Conservation (phyloP, 1,284 basidiomycete species). For the Ceratobasidium papillatum region DNA sequence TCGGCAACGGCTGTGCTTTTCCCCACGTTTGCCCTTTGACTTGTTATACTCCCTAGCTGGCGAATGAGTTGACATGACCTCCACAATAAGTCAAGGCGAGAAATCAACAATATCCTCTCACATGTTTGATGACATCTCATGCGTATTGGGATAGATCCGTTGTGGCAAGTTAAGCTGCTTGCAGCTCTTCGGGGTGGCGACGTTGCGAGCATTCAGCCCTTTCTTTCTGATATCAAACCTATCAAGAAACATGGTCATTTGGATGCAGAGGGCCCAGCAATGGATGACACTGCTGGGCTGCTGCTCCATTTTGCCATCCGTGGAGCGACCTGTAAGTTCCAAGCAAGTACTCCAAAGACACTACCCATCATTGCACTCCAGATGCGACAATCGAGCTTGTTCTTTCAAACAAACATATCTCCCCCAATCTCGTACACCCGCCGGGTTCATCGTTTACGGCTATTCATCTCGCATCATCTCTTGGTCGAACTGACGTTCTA, state of each 20-base stretch:
- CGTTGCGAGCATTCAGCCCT: slow-evolving; percentile 80
- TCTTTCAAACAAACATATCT: slow-evolving; percentile 76
- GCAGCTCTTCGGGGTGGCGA: slow-evolving; percentile 81
- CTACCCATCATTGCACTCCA: slow-evolving; percentile 48
- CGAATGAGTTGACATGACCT: neutral
- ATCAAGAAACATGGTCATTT: slow-evolving; percentile 60
- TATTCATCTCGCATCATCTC: slow-evolving; percentile 85
- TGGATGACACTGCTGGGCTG: slow-evolving; percentile 70
- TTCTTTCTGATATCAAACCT: slow-evolving; percentile 73
- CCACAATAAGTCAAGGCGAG: slow-evolving; percentile 17
- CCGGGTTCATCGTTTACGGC: slow-evolving; percentile 79
- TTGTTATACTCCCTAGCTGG: no score
- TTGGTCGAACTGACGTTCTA: slow-evolving; percentile 83
- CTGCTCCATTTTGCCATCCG: slow-evolving; percentile 87
- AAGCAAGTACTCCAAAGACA: neutral
- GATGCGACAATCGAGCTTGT: slow-evolving; percentile 73
- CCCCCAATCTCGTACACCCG: slow-evolving; percentile 77
- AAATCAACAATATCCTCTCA: neutral
- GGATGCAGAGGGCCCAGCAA: slow-evolving; percentile 57
- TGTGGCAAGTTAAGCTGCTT: slow-evolving; percentile 82
- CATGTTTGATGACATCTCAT: neutral
- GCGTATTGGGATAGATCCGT: slow-evolving; percentile 58
- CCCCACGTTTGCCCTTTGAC: no score
- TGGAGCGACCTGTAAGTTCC: slow-evolving; percentile 76
- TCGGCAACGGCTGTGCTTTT: no score